Evolutionary conservation across 1,284 basidiomycete species (phyloP), one percentile per base, ranked within the genome.

Genomic region (Cutaneotrichosporon daszewskae): DNA sequence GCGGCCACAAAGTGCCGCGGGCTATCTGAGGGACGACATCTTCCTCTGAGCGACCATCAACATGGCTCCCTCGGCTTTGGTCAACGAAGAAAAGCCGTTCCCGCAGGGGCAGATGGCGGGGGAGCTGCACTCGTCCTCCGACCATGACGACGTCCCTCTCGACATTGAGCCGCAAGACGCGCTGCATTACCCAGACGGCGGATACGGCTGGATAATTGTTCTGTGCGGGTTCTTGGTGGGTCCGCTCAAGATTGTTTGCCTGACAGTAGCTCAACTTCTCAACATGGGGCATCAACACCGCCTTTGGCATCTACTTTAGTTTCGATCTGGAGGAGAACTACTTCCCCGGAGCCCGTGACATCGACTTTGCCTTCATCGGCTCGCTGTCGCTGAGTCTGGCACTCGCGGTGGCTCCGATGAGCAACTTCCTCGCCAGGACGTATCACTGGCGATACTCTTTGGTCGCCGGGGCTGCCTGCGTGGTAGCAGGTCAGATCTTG

Each of bases 121-220:
- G n/a, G n/a, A n/a, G n/a, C n/a, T n/a, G n/a, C n/a, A n/a, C n/a
- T n/a, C n/a, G n/a, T n/a, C n/a, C n/a, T n/a, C n/a, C 11, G 26
- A 37, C 13, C 25, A 19, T 1, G 40, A 41, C 19, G 40, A 41
- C 11, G 45, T 51, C 6, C 49, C 49, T 0, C 27, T 44, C 18
- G 45, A 47, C 24, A 38, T 42, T 23, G 38, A 40, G 26, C 49
- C 49, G 1, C 42, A 51, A 23, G 49, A 51, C 38, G 28, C 45
- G 1, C 26, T 32, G 9, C 45, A 51, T 39, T 51, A 51, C 20
- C 71, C 66, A 12, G 69, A 73, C 47, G 72, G 72, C 11, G 72
- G 72, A 13, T 73, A 72, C 46, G 72, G 72, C 8, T 73, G 72
- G 72, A 61, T 73, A 33, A 59, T 71, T 18, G 63, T 64, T 4